Evolutionary conservation across 176 grass and related monocot species (phyloP).

Genomic region (Aegilops umbellulata): DNA sequence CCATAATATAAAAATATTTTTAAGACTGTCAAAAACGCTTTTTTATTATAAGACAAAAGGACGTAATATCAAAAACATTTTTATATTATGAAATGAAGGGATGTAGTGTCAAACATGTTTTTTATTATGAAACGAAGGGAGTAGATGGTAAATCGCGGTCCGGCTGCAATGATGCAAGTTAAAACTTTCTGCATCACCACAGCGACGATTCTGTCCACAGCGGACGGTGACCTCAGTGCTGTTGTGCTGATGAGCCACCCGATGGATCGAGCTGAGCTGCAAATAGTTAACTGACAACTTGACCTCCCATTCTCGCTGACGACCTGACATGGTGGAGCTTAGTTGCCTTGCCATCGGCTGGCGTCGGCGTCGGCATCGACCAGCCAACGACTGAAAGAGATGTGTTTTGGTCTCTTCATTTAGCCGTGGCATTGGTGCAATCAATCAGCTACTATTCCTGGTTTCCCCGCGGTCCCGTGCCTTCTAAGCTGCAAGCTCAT

Average conservation of each 20-base stretch:
- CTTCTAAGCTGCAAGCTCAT: constrained; percentile 12
- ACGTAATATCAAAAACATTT: too few relatives aligned
- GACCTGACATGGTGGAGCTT: not conserved
- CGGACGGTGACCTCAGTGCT: constrained; percentile 2
- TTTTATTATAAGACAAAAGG: too few relatives aligned
- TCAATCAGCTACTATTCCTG: not conserved
- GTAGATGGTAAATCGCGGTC: not conserved
- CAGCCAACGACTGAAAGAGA: constrained; percentile 17
- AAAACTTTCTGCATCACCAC: not conserved
- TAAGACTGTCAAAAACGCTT: too few relatives aligned
- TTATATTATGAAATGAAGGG: too few relatives aligned
- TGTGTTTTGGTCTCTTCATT: not conserved
- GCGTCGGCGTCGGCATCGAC: not conserved
- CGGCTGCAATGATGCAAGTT: not conserved
- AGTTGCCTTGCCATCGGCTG: not conserved
- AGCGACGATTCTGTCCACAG: not conserved
- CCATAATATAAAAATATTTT: too few relatives aligned
- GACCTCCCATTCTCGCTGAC: not conserved
- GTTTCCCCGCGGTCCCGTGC: not conserved
- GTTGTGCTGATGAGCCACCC: constrained; percentile 18
- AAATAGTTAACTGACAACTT: constrained; percentile 19
- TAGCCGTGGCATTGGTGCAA: constrained; percentile 28
- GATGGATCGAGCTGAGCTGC: not conserved
- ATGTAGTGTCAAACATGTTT: too few relatives aligned
- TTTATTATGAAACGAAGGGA: too few relatives aligned